These are phyloP conservation scores for Mycosarcoma maydis DNA, from an alignment of 1,284 basidiomycete genomes.

Conservation along the genomic window DNA sequence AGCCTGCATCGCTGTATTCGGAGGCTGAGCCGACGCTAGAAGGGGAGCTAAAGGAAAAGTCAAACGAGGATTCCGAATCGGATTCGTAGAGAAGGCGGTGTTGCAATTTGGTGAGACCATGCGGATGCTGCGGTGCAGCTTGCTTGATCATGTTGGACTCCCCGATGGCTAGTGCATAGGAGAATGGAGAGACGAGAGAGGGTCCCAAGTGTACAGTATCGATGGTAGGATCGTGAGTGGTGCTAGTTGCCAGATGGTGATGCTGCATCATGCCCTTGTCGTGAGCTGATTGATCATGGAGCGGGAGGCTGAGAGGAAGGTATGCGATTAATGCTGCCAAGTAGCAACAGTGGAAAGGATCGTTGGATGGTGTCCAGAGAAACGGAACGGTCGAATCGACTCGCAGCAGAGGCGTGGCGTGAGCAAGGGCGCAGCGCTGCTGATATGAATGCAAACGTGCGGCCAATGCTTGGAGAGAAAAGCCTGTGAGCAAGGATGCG, in stretches of 20 bases:
- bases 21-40: constrained; percentile 28
- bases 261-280: constrained; percentile 24
- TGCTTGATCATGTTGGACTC: constrained; percentile 41
- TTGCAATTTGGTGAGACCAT: constrained; percentile 36
- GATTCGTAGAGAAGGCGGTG: constrained; percentile 50
- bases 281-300: background rate
- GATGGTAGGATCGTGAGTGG: constrained; percentile 8
- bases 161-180: constrained; percentile 5
- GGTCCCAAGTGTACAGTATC: constrained; percentile 2
- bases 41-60: constrained; percentile 35
- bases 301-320: background rate
- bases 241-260: constrained; percentile 8
- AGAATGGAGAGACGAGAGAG: constrained; percentile 17
- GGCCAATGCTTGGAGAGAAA: background rate
- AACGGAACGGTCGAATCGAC: no score
- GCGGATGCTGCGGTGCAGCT: constrained; percentile 34
- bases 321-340: background rate
- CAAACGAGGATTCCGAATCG: constrained; percentile 38
- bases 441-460: no score
- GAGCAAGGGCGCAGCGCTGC: background rate
- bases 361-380: no score
- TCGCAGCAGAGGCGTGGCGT: no score
- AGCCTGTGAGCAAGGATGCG: background rate
- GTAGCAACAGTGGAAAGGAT: no score
- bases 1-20: constrained; percentile 40